A percentile compares a stretch with the other conserved stretches of the same genome.
phyloP scores from a whole-genome alignment of 306 rosid species.

The Styphnolobium japonicum region DNA sequence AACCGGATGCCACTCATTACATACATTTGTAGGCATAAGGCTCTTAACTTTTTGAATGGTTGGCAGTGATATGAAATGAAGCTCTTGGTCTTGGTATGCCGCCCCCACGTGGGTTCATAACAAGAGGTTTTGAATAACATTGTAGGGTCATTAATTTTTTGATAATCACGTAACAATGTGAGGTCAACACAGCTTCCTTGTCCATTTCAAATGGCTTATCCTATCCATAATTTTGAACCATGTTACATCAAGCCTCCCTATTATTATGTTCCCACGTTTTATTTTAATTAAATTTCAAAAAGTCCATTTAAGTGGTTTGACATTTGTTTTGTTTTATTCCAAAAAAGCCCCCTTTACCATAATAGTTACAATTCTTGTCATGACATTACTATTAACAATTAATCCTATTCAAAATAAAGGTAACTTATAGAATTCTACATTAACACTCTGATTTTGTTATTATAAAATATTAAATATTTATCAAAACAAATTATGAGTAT shows the following conservation, averaged over 20 bases:
- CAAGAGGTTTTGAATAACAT: neutral
- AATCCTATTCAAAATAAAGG: neutral
- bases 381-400: neutral
- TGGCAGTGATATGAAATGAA: neutral
- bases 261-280: neutral
- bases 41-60: neutral
- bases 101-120: constrained; percentile 25
- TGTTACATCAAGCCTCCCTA: neutral
- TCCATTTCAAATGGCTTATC: constrained; percentile 17
- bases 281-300: neutral
- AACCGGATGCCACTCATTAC: neutral
- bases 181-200: constrained; percentile 13
- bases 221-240: neutral
- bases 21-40: neutral
- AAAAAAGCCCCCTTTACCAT: neutral
- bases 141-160: constrained; percentile 1
- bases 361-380: neutral
- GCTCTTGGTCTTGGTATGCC: neutral
- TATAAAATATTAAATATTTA: too few species aligned
- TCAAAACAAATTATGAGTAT: too few species aligned
- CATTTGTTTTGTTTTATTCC: neutral
- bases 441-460: too few species aligned
- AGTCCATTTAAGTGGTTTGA: neutral
- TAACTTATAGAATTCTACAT: neutral
- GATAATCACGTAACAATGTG: neutral